These are phyloP conservation scores for Xylaria sp. DNA, from an alignment of 2,329 filamentous ascomycete species.

Conservation along the genomic window DNA sequence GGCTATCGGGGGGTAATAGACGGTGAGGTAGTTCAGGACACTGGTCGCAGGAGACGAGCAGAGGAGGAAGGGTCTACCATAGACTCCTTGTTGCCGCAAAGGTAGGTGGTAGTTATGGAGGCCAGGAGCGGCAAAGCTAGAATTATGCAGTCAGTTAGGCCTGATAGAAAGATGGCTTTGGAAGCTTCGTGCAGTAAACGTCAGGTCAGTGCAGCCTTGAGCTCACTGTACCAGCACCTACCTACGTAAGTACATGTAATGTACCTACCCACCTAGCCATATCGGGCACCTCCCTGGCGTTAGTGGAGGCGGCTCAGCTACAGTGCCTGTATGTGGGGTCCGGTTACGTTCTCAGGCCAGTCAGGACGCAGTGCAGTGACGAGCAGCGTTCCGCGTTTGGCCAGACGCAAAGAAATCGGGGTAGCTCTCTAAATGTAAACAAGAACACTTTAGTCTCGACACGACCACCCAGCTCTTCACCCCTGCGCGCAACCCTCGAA, in stretches of 20 bases:
- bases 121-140: constrained; percentile 21
- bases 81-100: no score
- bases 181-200: constrained; percentile 29
- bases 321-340: background rate
- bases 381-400: background rate
- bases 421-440: constrained; percentile 30
- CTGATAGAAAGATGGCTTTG: background rate
- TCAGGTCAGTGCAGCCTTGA: constrained; percentile 41
- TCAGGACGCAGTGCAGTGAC: background rate
- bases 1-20: background rate
- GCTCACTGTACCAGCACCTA: constrained; percentile 5
- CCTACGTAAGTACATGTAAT: background rate
- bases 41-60: background rate
- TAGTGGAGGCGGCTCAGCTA: background rate
- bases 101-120: background rate
- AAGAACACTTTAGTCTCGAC: constrained; percentile 21
- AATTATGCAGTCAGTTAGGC: constrained; percentile 20
- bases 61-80: no score
- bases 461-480: constrained; percentile 12
- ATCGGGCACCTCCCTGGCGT: background rate
- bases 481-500: constrained; percentile 6
- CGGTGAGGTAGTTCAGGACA: background rate
- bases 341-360: constrained; percentile 14
- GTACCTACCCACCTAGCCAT: background rate
- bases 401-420: constrained; percentile 13